Evolutionary conservation across 768 basidiomycete genomes (phyloP), one percentile per base, ranked within the genome.

Genomic region (Chalciporus pseudorubinellus): DNA sequence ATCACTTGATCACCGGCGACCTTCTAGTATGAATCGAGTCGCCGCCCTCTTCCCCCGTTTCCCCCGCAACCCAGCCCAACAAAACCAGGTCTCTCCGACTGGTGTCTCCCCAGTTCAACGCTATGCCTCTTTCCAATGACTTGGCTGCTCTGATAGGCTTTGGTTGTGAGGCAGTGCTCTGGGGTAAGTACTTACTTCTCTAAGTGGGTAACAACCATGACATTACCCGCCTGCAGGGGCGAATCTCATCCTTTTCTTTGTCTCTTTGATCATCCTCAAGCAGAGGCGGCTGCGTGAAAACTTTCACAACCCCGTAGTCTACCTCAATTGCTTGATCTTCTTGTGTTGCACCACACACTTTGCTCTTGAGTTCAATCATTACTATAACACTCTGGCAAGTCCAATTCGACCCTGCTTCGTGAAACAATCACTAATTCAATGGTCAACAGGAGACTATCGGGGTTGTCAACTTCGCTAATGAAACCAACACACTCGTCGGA

Each of bases 101-200:
- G 6, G 21, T 29, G 16, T 46, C 34, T 21, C n/a, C n/a, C 31
- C 41, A 21, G 12, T 6, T 31, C 38, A 12, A 44, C 34, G 11
- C 40, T 8, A 71, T 69, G 66, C 33, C 28, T 19, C 65, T 72
- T 38, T 48, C 58, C 1, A 58, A 52, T 14, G 66, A 73, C 46
- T 14, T 73, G 2, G 65, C 72, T 31, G 66, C 70, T 12, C 53
- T 75, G 43, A 60, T 72, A 40, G 73, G 73, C 21, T 74, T 74
- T 45, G 66, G 50, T 3, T 70, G 65, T 53, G 74, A 75, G 52
- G 61, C 70, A 0, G 61, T 61, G 14, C 54, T 73, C 13, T 75
- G 70, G 60, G 74, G 74, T 72, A 28, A 31, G 57, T 52, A 0
- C 24, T 14, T 11, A 9, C 6, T 24, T 13, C 22, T 4, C 24